Percentiles rank a stretch among this genome's conserved stretches.
Conservation (phyloP, 192 early-diverging fungal genomes). For the Pilaira anomala region DNA sequence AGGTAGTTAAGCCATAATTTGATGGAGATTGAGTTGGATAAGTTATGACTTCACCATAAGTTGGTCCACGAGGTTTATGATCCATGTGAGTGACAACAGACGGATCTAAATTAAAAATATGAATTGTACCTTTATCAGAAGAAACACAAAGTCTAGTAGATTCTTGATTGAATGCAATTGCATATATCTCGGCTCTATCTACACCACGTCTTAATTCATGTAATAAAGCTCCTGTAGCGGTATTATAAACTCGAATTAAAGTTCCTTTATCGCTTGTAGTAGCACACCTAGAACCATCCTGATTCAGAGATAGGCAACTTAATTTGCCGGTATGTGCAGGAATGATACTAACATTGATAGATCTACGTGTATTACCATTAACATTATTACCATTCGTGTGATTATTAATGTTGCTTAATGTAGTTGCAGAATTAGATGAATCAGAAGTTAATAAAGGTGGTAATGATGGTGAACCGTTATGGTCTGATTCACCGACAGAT, state of each 20-base stretch:
- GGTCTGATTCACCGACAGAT: not conserved
- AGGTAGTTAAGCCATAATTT: conserved; percentile 33
- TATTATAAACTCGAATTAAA: conserved; percentile 85
- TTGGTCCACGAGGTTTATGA: conserved; percentile 44
- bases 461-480: not conserved
- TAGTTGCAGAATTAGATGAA: conserved; percentile 28
- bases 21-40: conserved; percentile 15
- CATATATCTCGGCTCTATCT: conserved; percentile 85
- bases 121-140: conserved; percentile 90
- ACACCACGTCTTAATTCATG: conserved; percentile 87
- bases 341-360: conserved; percentile 72
- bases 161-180: conserved; percentile 82
- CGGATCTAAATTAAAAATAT: conserved; percentile 84
- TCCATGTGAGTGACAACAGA: conserved; percentile 36
- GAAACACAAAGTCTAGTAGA: conserved; percentile 78
- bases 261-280: conserved; percentile 89
- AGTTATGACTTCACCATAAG: conserved; percentile 50
- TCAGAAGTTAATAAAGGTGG: conserved; percentile 7
- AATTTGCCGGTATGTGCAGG: conserved; percentile 78
- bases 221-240: conserved; percentile 64
- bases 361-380: conserved; percentile 28
- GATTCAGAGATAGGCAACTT: conserved; percentile 74
- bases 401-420: conserved; percentile 7
- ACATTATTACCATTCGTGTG: not conserved
- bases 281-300: conserved; percentile 76